These are phyloP conservation scores for Metarhizium brunneum DNA, from an alignment of 2,329 filamentous ascomycete genomes.

Conservation along the genomic window DNA sequence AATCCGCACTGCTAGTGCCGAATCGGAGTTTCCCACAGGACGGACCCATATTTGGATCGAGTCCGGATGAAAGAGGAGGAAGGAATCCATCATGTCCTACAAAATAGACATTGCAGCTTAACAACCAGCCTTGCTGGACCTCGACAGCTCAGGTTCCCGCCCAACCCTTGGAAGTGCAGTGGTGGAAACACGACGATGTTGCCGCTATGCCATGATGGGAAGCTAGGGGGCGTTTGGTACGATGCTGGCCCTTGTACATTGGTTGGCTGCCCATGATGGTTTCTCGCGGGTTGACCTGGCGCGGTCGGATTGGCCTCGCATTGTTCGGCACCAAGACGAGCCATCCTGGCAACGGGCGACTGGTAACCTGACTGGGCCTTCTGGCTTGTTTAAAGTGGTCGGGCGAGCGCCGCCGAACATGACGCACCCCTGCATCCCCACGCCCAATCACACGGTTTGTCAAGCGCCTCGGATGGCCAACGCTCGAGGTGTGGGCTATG, in stretches of 20 bases:
- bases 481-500: background rate
- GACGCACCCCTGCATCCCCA: slow-evolving; percentile 1
- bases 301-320: background rate
- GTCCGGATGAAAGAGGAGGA: too few relatives aligned
- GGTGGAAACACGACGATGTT: slow-evolving; percentile 1
- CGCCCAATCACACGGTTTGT: slow-evolving; percentile 1
- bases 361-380: background rate
- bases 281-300: background rate
- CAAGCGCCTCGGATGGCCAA: slow-evolving; percentile 1
- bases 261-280: background rate
- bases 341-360: background rate
- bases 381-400: background rate
- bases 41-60: too few relatives aligned
- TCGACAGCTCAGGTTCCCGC: background rate
- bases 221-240: background rate
- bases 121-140: background rate
- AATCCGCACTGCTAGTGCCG: too few relatives aligned
- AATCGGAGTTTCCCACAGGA: too few relatives aligned
- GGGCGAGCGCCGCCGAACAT: slow-evolving; percentile 1
- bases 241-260: background rate
- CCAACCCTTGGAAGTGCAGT: background rate
- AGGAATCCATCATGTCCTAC: too few relatives aligned
- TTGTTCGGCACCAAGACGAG: background rate
- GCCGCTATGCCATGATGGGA: background rate
- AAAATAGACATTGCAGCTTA: too few relatives aligned